phyloP scores from a whole-genome alignment of 352 stramenopile genomes.

The Phytophthora rubi region DNA sequence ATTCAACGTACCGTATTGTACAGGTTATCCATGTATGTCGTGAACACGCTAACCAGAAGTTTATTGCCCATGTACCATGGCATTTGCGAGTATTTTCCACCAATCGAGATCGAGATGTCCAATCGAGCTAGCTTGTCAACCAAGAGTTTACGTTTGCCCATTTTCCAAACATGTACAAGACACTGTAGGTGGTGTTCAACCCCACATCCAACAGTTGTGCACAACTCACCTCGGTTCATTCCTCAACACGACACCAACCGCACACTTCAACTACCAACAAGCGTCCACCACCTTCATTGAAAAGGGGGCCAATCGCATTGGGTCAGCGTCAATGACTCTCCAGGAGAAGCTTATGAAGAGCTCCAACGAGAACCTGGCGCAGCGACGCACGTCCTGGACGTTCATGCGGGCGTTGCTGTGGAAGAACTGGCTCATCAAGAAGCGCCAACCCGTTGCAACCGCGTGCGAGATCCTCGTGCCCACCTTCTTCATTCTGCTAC shows the following conservation, averaged over 20 bases:
- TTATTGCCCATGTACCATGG: background rate
- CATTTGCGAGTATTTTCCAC: background rate
- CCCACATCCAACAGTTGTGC: background rate
- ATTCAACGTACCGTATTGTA: too few species aligned
- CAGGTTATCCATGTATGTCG: background rate
- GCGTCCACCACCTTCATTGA: background rate
- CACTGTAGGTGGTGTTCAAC: background rate
- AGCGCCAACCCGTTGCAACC: constrained; percentile 50
- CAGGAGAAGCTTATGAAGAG: constrained; percentile 17
- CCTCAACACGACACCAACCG: constrained; percentile 7
- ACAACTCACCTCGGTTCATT: constrained; percentile 3
- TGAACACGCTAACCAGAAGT: background rate
- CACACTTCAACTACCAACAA: background rate
- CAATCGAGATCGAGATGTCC: background rate
- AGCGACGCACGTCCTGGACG: constrained; percentile 18
- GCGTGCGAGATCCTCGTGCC: constrained; percentile 60
- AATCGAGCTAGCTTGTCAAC: background rate
- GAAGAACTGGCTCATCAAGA: constrained; percentile 77
- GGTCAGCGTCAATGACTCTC: constrained; percentile 6
- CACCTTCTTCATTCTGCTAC: constrained; percentile 60
- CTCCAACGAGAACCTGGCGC: constrained; percentile 2
- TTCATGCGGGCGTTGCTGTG: constrained; percentile 53
- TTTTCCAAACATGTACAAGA: too few species aligned
- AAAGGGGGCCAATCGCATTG: background rate
- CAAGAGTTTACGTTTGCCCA: background rate